Conservation (phyloP, 1,284 basidiomycete genomes). For the Chondrostereum purpureum region DNA sequence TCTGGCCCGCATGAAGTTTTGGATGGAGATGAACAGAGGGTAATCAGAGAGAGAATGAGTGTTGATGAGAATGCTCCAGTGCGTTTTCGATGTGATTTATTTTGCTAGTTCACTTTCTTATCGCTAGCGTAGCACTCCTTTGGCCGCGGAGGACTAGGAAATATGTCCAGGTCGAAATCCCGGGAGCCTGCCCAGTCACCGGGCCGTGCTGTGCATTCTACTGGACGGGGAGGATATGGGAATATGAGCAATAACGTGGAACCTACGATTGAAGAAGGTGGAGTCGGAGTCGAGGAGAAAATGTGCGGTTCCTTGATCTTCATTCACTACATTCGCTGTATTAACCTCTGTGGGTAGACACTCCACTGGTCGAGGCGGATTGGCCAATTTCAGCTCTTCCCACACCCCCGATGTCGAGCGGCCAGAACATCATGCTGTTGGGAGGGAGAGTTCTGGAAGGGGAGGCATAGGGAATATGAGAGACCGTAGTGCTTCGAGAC, state of each 20-base stretch:
- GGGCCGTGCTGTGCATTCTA: slow-evolving; percentile 2
- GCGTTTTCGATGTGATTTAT: slow-evolving; percentile 18
- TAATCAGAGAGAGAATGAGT: slow-evolving; percentile 36
- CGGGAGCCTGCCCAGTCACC: slow-evolving; percentile 18
- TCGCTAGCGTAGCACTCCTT: slow-evolving; percentile 39
- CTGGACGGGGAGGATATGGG: slow-evolving; percentile 24
- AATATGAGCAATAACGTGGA: slow-evolving; percentile 18
- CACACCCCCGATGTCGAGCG: slow-evolving; percentile 35
- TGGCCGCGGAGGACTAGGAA: slow-evolving; percentile 56
- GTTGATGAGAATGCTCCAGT: slow-evolving; percentile 28
- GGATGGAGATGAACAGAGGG: slow-evolving; percentile 30
- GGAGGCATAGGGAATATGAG: slow-evolving; percentile 71
- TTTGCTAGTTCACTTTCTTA: slow-evolving; percentile 2
- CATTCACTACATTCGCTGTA: slow-evolving; percentile 2
- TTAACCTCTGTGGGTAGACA: slow-evolving; percentile 34
- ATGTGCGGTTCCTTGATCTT: slow-evolving; percentile 1
- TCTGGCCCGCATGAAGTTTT: slow-evolving; percentile 5
- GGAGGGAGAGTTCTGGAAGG: slow-evolving; percentile 45
- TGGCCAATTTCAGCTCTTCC: slow-evolving; percentile 47
- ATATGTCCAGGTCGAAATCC: slow-evolving; percentile 38
- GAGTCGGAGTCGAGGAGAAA: slow-evolving; percentile 24
- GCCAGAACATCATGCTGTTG: slow-evolving; percentile 19
- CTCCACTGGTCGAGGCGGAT: slow-evolving; percentile 64
- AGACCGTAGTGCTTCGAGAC: slow-evolving; percentile 26
- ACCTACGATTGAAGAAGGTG: slow-evolving; percentile 11